Evolutionary conservation across 371 early-diverging fungal species (phyloP), one percentile per base, ranked within the genome.

Genomic region (Rhizomucor miehei): DNA sequence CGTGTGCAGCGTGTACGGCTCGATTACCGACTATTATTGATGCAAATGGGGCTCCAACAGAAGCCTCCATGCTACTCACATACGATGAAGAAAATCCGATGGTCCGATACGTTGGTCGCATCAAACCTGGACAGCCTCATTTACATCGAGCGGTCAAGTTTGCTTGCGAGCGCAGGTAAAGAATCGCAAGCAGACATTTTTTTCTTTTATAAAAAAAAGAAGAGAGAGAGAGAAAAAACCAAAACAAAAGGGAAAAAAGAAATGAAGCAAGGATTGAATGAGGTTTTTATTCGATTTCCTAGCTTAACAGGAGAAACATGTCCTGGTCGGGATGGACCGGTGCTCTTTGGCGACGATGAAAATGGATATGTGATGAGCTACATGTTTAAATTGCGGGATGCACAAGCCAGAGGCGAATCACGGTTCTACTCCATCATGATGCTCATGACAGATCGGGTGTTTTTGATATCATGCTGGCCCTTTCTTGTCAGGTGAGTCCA

Each of bases 351-450:
- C 20, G 87, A 88, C 58, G 86, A 86, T 51, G 73, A 77, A 50
- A 83, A 85, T 53, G 89, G 87, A 25, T 85, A 86, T 70, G 83
- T 84, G 35, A 77, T 88, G 68, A 80, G 81, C 44, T 88, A 88
- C 57, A 82, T 87, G 79, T 88, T 88, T 67, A 86, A 82, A 51
- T 62, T 88, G 44, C 69, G 75, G 16, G 89, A 88, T 68, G 75
- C 75, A 52, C 86, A 85, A 58, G 87, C 89, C 16, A 71, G 89
- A 52, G 89, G 89, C 19, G 82, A 79, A 51, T 77, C 80, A 8
- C 67, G 87, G 40, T 83, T 76, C 50, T 88, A 88, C 62, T 79
- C 82, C 6, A 63, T 88, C 34, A 79, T 82, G 69, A 81, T 87
- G 63, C 69, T 88, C 54, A 84, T 84, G 85, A 82, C 84, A 5